These are phyloP conservation scores for Rhodotorula sp. DNA, from an alignment of 1,284 basidiomycete species.

Conservation along the genomic window DNA sequence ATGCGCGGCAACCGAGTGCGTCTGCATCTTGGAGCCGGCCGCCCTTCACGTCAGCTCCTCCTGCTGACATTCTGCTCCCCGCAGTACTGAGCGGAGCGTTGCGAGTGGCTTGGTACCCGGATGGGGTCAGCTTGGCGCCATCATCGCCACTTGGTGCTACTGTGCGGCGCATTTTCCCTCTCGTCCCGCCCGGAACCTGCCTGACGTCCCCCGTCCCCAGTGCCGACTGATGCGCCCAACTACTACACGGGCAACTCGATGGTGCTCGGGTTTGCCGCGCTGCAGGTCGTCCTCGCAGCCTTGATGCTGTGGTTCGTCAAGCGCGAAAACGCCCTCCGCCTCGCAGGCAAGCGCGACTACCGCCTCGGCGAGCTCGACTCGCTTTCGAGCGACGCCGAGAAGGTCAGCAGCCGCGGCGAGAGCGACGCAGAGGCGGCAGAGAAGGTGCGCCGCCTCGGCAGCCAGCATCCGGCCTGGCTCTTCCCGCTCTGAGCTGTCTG, in stretches of 20 bases:
- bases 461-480: neutral
- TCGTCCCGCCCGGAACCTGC: neutral
- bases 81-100: neutral
- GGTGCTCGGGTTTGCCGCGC: neutral
- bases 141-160: neutral
- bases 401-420: neutral
- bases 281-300: neutral
- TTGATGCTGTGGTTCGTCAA: neutral
- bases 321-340: constrained; percentile 7
- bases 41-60: neutral
- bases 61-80: neutral
- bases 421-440: no score
- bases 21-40: no score
- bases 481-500: neutral
- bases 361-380: neutral
- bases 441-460: neutral
- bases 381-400: neutral
- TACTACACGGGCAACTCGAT: constrained; percentile 1
- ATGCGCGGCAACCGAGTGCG: neutral
- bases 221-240: neutral
- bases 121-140: neutral
- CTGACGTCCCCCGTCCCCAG: neutral
- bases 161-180: neutral
- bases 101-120: neutral
- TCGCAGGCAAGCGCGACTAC: constrained; percentile 4